Evolutionary conservation across 1,139 yeast genomes (phyloP), one percentile per base, ranked within the genome.

Genomic region (Geotrichum carabidarum): DNA sequence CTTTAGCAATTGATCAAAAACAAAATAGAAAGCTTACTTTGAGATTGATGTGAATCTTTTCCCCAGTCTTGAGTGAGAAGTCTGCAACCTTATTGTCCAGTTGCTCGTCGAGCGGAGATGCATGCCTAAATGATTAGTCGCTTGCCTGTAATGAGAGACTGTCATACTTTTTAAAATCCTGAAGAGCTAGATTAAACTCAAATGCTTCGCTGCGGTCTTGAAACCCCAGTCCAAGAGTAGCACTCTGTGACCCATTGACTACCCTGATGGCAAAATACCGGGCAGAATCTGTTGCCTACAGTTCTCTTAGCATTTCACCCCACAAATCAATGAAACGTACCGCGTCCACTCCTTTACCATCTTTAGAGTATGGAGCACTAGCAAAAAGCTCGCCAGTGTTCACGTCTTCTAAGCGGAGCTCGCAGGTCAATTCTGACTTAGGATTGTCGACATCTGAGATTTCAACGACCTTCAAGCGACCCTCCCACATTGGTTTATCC

Each of bases 171-270:
- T 62, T 61, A 53, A 65, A 74, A 41, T 68, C 69, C 58, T 73
- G 75, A 22, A 75, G 60, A 14, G 75, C 73, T 18, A 71, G 65
- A 48, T 70, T 71, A 59, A 76, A 74, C 49, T 73, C 77, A 49
- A 69, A 66, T 8, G 75, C 68, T 35, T 67, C 69, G 38, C 62
- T 59, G 14, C 71, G 60, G 58, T 74, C 74, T 1, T 65, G 63
- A 55, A 76, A 75, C 32, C 74, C 74, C 58, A 76, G 60, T 14
- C 80, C 80, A 36, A 77, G 64, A 37, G 64, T 63, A 6, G 74
- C 75, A 31, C 65, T 63, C 42, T 68, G 57, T 8, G 59, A 54
- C 31, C 69, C 71, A 54, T 69, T 67, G 14, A 63, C 71, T 17
- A 70, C 68, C 5, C 67, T 58, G 14, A 70, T 58, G 44, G 69